Evolutionary conservation across 2,329 filamentous ascomycete genomes (phyloP), one percentile per base, ranked within the genome.

Genomic region (Elsinoe ampelina): DNA sequence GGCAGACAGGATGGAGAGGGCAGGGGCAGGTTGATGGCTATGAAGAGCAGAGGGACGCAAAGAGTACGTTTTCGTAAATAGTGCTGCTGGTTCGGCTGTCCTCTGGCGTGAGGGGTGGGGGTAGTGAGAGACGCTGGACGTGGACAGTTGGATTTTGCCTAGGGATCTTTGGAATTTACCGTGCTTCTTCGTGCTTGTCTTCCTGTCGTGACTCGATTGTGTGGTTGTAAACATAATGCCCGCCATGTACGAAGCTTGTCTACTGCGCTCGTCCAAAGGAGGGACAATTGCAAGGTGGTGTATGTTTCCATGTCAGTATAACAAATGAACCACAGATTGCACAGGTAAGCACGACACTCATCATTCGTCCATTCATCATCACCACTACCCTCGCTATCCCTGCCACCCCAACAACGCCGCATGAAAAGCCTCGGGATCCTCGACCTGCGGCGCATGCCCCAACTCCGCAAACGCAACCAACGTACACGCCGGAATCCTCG

Each of bases 21-120:
- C 13, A 43, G n/a, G 41, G 41, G n/a, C n/a, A n/a, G n/a, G n/a
- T n/a, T n/a, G n/a, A n/a, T n/a, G n/a, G n/a, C n/a, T n/a, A n/a
- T n/a, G n/a, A 39, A 19, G 36, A 8, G 11, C 13, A 39, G 17
- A 39, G 17, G 36, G 11, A 22, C 5, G 15, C n/a, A 13, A 45
- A 13, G 20, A 39, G 35, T 52, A 52, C 34, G 39, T 34, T 52
- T 30, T 52, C 48, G 48, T 52, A 52, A 52, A 52, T 52, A 52
- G 48, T 52, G 48, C 48, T 52, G 48, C 32, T 52, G 35, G 48
- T 50, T 50, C 45, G 26, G 45, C 45, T 50, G 45, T 34, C 30
- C 30, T 35, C 26, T 39, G 36, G 22, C 17, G 45, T 15, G 13
- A 34, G 8, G 32, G 26, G 12, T 15, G 45, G 45, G 2, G 13